phyloP scores from a whole-genome alignment of 2,329 filamentous ascomycete species.

The Thielaviopsis ethacetica region DNA sequence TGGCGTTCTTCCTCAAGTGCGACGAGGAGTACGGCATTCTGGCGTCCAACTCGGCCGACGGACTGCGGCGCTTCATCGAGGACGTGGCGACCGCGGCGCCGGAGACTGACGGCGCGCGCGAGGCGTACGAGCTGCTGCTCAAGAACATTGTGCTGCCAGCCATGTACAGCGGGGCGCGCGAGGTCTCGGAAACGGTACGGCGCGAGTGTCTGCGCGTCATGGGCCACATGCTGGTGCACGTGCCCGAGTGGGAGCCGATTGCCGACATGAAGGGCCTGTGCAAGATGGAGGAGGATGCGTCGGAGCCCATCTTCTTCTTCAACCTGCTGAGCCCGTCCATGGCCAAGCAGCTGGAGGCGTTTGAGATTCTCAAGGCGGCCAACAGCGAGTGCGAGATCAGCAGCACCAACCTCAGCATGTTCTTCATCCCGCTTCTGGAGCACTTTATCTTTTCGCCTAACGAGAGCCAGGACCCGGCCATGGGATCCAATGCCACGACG shows the following conservation, averaged over 20 bases:
- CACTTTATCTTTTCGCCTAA: slow-evolving; percentile 80
- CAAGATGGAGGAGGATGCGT: slow-evolving; percentile 42
- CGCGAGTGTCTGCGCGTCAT: slow-evolving; percentile 68
- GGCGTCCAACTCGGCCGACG: slow-evolving; percentile 62
- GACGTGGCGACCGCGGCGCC: slow-evolving; percentile 30
- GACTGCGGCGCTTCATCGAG: slow-evolving; percentile 62
- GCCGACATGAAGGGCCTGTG: slow-evolving; percentile 53
- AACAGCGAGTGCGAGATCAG: slow-evolving; percentile 48
- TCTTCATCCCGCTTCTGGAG: slow-evolving; percentile 82
- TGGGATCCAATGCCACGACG: slow-evolving; percentile 72
- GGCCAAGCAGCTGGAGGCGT: slow-evolving; percentile 66
- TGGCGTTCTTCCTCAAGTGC: slow-evolving; percentile 72
- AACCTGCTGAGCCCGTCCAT: slow-evolving; percentile 85
- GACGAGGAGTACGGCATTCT: slow-evolving; percentile 81
- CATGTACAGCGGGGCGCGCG: slow-evolving; percentile 58
- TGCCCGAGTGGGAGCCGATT: slow-evolving; percentile 54
- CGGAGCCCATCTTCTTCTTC: slow-evolving; percentile 65
- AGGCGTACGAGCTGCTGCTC: slow-evolving; percentile 41
- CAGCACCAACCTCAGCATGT: slow-evolving; percentile 65
- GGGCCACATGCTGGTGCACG: slow-evolving; percentile 56
- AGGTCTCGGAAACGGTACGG: slow-evolving; percentile 69
- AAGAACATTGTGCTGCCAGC: slow-evolving; percentile 53
- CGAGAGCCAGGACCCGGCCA: slow-evolving; percentile 65
- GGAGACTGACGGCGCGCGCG: slow-evolving; percentile 20
- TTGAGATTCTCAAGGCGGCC: slow-evolving; percentile 58